Conservation (phyloP, 2,329 filamentous ascomycete species). For the Ceratocystis eucalypticola region DNA sequence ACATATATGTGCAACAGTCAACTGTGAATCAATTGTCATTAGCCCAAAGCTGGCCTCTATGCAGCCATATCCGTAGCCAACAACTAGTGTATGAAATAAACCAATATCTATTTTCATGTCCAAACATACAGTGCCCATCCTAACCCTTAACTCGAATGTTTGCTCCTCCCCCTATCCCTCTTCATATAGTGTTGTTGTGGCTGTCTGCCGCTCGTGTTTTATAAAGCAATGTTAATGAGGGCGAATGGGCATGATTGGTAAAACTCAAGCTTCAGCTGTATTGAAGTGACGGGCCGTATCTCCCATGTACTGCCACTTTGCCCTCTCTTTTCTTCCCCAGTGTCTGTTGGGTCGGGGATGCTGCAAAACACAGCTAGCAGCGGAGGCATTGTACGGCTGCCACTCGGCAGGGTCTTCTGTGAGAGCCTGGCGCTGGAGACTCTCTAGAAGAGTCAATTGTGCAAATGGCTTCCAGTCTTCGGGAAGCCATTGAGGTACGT, state of each 20-base stretch:
- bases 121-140: neutral
- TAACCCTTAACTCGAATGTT: too few species aligned
- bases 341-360: constrained; percentile 10
- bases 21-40: too few species aligned
- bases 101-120: neutral
- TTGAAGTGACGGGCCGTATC: neutral
- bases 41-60: too few species aligned
- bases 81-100: neutral
- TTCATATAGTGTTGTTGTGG: neutral
- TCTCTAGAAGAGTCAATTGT: constrained; percentile 9
- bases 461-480: constrained; percentile 12
- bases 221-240: neutral
- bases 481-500: constrained; percentile 7
- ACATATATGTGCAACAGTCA: neutral
- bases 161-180: too few species aligned
- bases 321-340: constrained; percentile 6
- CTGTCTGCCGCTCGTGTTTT: neutral
- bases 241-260: neutral
- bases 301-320: constrained; percentile 12
- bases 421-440: constrained; percentile 1
- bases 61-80: neutral
- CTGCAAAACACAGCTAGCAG: constrained; percentile 9
- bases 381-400: constrained; percentile 3
- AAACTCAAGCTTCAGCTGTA: neutral
- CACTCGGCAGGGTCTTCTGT: neutral